phyloP scores from a whole-genome alignment of 2,329 filamentous ascomycete species.

The Epichloe coenophiala region DNA sequence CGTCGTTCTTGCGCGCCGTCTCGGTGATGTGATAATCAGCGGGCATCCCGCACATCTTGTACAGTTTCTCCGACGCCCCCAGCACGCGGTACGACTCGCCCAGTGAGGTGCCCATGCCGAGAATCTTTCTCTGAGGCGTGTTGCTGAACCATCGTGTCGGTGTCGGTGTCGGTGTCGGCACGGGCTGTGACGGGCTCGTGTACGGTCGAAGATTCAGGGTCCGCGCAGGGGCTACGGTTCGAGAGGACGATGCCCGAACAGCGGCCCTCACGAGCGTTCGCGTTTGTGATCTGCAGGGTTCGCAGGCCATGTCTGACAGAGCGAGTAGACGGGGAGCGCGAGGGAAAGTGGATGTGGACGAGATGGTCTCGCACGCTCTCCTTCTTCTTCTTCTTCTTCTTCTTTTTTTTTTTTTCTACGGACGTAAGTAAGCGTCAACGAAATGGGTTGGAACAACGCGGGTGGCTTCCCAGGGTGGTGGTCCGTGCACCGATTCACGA shows the following conservation, averaged over 20 bases:
- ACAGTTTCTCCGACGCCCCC: constrained; percentile 63
- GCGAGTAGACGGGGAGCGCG: too few relatives aligned
- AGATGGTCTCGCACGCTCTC: too few relatives aligned
- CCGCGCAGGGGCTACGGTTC: constrained; percentile 12
- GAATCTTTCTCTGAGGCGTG: constrained; percentile 18
- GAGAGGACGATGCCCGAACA: constrained; percentile 15
- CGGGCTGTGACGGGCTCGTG: neutral
- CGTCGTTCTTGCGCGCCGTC: constrained; percentile 48
- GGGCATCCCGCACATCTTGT: constrained; percentile 58
- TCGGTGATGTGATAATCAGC: constrained; percentile 67
- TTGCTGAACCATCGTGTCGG: constrained; percentile 23
- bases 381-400: too few relatives aligned
- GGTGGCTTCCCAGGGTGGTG: neutral
- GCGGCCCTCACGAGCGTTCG: constrained; percentile 23
- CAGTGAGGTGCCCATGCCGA: constrained; percentile 21
- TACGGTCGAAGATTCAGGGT: constrained; percentile 2
- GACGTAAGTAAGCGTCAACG: neutral
- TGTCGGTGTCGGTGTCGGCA: neutral
- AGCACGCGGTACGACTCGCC: constrained; percentile 58
- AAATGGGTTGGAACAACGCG: neutral
- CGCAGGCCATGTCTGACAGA: constrained; percentile 28
- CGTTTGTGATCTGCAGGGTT: constrained; percentile 33
- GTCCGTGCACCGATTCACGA: neutral
- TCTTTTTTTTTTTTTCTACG: neutral
- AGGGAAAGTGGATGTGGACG: too few relatives aligned